Percentiles rank a stretch among this genome's conserved stretches.
Conservation (phyloP, 1,139 yeast species). For the Hyphopichia pseudoburtonii region DNA sequence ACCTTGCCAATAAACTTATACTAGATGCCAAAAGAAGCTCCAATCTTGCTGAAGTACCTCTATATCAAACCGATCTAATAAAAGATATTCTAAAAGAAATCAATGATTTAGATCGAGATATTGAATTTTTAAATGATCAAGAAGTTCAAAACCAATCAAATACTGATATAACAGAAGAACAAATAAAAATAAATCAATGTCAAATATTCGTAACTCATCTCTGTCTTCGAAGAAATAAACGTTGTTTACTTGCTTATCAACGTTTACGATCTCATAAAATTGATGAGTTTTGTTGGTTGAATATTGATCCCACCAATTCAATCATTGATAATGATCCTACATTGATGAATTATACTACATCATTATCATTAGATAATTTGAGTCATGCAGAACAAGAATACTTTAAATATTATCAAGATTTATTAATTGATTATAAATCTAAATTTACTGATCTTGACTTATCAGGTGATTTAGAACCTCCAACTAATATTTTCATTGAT, state of each 20-base stretch:
- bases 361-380: constrained; percentile 48
- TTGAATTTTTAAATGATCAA: constrained; percentile 34
- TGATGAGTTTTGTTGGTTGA: constrained; percentile 71
- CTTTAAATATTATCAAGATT: constrained; percentile 64
- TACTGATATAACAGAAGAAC: constrained; percentile 25
- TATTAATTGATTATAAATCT: constrained; percentile 75
- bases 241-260: constrained; percentile 86
- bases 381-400: constrained; percentile 84
- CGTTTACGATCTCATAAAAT: constrained; percentile 66
- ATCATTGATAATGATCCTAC: constrained; percentile 5
- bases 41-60: constrained; percentile 65
- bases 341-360: constrained; percentile 26
- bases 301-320: constrained; percentile 34
- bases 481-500: constrained; percentile 86
- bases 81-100: constrained; percentile 62
- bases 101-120: constrained; percentile 55
- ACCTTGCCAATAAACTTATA: constrained; percentile 74
- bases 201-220: constrained; percentile 79
- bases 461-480: constrained; percentile 86
- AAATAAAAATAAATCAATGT: constrained; percentile 56
- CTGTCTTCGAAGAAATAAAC: constrained; percentile 81
- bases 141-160: constrained; percentile 5
- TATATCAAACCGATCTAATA: constrained; percentile 75
- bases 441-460: constrained; percentile 83
- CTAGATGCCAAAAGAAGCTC: constrained; percentile 81